Base-by-base conservation (phyloP, 2,329 filamentous ascomycete species). In the Chrysosphaeria jannelii region DNA sequence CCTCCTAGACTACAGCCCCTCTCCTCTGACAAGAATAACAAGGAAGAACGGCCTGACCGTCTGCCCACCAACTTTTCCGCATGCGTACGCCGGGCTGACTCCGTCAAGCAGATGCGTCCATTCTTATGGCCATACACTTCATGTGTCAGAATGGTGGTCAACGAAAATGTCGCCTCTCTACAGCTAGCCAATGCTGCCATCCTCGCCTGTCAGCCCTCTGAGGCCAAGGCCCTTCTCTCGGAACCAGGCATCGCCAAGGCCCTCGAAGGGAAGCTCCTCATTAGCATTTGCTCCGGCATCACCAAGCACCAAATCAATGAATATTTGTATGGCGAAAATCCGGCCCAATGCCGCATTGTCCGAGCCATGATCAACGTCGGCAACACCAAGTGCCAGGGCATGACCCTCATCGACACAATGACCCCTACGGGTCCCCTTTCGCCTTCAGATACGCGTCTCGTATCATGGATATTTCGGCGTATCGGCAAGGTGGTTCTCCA, bases 321-420 rank as follows among this genome's bases (percentile, higher is more conserved):
- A 10, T 54, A 59, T 15, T 43, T 81, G 8, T 64, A 71, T 35
- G 53, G 54, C 13, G 13, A 22, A 11, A 13, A 15, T 14, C 46
- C 5, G 26, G 48, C 50, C 14, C 45, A 50, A 19, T 70, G 60
- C 42, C 50, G 57, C 20, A 53, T 85, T 21, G 65, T 88, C 4
- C 56, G 75, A 15, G 74, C 69, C 25, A 76, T 88, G 60, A 75
- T 75, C 34, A 88, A 88, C 47, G 79, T 71, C 0, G 74, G 75
- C 8, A 65, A 66, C 13, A 54, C 72, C 23, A 68, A 88, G 27
- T 50, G 72, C 22, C 67, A 88, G 43, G 66, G 60, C 33, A 85
- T 85, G 71, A 81, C 68, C 4, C 63, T 85, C 25, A 68, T 89
- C 33, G 64, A 61, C 22, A 62, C 54, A 21, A 50, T 54, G 5